phyloP scores from a whole-genome alignment of 257 asterid species.

The Echium plantagineum region DNA sequence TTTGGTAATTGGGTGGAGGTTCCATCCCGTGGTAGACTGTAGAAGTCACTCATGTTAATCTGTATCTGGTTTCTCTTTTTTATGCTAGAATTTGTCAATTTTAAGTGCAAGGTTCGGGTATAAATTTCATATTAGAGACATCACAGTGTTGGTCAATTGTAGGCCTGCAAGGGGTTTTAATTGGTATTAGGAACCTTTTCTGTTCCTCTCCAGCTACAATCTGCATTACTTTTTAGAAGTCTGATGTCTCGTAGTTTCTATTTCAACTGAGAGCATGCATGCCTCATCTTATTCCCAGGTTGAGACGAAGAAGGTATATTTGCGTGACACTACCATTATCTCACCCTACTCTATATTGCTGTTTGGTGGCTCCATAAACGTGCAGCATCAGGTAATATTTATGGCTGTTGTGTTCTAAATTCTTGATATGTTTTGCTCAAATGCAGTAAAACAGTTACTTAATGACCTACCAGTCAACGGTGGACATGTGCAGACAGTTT shows the following conservation, averaged over 20 bases:
- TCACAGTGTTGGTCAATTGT: too few species aligned
- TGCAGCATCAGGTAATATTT: slow-evolving; percentile 76
- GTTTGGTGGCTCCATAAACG: slow-evolving; percentile 83
- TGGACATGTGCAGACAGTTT: neutral
- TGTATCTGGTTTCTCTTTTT: neutral
- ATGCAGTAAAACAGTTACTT: neutral
- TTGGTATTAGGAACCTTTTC: neutral
- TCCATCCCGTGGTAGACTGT: neutral
- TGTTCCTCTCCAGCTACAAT: neutral
- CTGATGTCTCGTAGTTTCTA: neutral
- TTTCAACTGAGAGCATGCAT: neutral
- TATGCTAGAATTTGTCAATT: too few species aligned
- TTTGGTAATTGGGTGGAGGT: too few species aligned
- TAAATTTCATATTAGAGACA: too few species aligned
- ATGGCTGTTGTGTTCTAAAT: neutral
- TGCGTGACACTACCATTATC: slow-evolving; percentile 78
- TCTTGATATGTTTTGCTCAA: neutral
- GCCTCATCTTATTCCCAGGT: slow-evolving; percentile 42
- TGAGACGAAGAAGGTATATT: slow-evolving; percentile 76
- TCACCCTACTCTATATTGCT: slow-evolving; percentile 86
- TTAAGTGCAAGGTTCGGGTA: too few species aligned
- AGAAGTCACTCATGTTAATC: neutral
- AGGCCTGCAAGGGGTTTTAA: neutral
- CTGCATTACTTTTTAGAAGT: neutral
- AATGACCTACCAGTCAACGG: neutral